Evolutionary conservation across 805 yeast species (phyloP).

Genomic region (Candida wancherniae): DNA sequence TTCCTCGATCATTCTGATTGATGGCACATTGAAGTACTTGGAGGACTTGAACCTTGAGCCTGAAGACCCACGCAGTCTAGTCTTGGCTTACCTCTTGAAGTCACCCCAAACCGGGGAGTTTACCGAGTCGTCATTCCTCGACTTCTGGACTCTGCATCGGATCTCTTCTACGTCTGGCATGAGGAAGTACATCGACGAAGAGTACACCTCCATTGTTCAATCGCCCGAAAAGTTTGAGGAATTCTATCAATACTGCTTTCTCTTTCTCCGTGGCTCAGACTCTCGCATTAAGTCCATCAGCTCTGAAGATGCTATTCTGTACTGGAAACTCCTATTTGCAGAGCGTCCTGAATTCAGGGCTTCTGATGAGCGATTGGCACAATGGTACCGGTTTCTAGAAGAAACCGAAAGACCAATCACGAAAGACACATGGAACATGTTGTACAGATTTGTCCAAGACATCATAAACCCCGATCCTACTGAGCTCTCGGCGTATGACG

Average conservation of each 20-base stretch:
- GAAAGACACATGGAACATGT: constrained; percentile 84
- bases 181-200: constrained; percentile 23
- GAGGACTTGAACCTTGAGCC: constrained; percentile 64
- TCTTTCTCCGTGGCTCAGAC: constrained; percentile 56
- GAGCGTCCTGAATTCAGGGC: constrained; percentile 3
- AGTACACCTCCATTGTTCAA: constrained; percentile 4
- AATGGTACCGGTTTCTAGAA: constrained; percentile 57
- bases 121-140: constrained; percentile 43
- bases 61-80: constrained; percentile 69
- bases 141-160: constrained; percentile 45
- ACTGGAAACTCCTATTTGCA: constrained; percentile 68
- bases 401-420: constrained; percentile 48
- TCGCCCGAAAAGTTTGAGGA: constrained; percentile 44
- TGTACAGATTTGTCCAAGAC: constrained; percentile 56
- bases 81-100: constrained; percentile 63
- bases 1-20: constrained; percentile 54
- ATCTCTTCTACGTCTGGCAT: constrained; percentile 38
- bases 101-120: constrained; percentile 67
- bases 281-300: constrained; percentile 46
- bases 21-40: constrained; percentile 70
- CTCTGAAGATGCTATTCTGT: constrained; percentile 60
- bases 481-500: constrained; percentile 57
- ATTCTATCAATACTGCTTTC: constrained; percentile 70
- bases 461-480: constrained; percentile 44
- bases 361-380: constrained; percentile 30